phyloP scores from a whole-genome alignment of 441 rosid genomes.

The Gossypium gossypioides region DNA sequence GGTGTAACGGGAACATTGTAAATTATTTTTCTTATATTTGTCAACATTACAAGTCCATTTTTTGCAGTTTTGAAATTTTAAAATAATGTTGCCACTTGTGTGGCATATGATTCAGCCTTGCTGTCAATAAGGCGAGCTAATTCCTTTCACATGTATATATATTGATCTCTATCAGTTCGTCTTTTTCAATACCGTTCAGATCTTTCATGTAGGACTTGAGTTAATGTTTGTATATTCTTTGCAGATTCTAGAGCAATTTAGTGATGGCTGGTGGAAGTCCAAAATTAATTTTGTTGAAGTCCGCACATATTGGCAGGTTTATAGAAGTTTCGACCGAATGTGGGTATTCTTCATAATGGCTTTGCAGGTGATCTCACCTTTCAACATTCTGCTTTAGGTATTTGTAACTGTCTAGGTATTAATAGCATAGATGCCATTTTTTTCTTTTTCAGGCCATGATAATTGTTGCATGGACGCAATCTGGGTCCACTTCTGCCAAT shows the following conservation, averaged over 20 bases:
- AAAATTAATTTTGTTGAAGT: slow-evolving; percentile 98
- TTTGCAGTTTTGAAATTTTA: background rate
- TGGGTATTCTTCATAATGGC: slow-evolving; percentile 91
- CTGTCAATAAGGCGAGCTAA: background rate
- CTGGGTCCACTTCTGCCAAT: slow-evolving; percentile 45
- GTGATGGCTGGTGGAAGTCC: slow-evolving; percentile 55
- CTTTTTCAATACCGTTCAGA: background rate
- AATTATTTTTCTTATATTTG: background rate
- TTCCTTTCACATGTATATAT: background rate
- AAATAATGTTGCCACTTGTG: background rate
- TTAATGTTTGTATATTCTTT: slow-evolving; percentile 13
- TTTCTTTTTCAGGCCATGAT: slow-evolving; percentile 65
- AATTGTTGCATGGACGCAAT: slow-evolving; percentile 69
- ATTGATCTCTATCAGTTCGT: background rate
- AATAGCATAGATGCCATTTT: slow-evolving; percentile 15
- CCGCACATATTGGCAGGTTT: slow-evolving; percentile 94
- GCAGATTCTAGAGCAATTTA: slow-evolving; percentile 53
- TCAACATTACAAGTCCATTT: background rate
- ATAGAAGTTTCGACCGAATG: slow-evolving; percentile 89
- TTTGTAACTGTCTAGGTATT: slow-evolving; percentile 15
- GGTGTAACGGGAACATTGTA: background rate
- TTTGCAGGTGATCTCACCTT: slow-evolving; percentile 48
- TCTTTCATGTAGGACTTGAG: background rate
- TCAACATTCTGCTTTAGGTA: slow-evolving; percentile 10
- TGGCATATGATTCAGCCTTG: background rate